Evolutionary conservation across 1,284 basidiomycete genomes (phyloP).

Genomic region (Austroboletus olivaceoglutinosus): DNA sequence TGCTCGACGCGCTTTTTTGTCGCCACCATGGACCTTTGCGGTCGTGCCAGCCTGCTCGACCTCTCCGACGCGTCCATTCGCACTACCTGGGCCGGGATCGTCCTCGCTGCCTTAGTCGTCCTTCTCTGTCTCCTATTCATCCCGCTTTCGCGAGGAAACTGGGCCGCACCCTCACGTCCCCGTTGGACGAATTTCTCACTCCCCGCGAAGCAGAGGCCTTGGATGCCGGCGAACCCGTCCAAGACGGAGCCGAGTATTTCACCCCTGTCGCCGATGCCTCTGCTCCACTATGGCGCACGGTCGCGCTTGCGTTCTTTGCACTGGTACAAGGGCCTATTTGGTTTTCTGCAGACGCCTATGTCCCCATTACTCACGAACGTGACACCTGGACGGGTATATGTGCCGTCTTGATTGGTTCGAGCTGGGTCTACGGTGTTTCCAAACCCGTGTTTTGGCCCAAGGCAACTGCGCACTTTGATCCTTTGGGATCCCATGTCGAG

Average conservation of each 20-base stretch:
- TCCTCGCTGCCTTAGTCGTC: constrained; percentile 50
- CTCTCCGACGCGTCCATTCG: constrained; percentile 53
- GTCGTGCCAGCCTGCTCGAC: constrained; percentile 39
- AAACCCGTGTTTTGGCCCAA: constrained; percentile 40
- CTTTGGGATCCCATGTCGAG: constrained; percentile 28
- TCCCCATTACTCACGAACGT: constrained; percentile 26
- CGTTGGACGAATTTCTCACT: constrained; percentile 42
- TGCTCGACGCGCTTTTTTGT: too few species aligned
- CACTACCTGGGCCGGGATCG: constrained; percentile 52
- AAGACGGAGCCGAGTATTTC: background rate
- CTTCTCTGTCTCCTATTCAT: constrained; percentile 43
- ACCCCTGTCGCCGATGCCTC: constrained; percentile 1
- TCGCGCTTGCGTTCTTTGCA: constrained; percentile 48
- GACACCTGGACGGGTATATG: constrained; percentile 27
- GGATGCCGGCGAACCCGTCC: constrained; percentile 7
- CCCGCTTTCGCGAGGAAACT: constrained; percentile 17
- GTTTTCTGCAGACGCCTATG: constrained; percentile 43
- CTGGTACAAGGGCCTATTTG: constrained; percentile 44
- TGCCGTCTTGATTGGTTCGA: constrained; percentile 36
- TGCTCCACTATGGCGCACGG: constrained; percentile 54
- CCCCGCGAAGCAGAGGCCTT: constrained; percentile 49
- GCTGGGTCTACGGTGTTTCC: constrained; percentile 50
- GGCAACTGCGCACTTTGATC: constrained; percentile 43
- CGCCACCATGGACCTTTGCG: constrained; percentile 29
- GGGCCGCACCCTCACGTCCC: constrained; percentile 19